These are phyloP conservation scores for Hericium erinaceus DNA, from an alignment of 768 basidiomycete species.

Conservation along the genomic window DNA sequence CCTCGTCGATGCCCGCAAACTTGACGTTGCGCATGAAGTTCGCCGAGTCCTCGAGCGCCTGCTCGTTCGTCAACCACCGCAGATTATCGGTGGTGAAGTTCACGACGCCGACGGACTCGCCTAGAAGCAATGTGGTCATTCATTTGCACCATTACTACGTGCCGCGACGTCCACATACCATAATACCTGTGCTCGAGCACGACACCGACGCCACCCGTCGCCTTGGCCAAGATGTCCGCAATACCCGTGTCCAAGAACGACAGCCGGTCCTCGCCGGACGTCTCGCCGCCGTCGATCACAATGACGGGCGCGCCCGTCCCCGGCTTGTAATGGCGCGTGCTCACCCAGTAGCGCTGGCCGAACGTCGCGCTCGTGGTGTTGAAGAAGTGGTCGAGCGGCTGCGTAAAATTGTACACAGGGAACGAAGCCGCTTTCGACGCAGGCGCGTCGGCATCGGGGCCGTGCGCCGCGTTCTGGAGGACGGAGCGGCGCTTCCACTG, in stretches of 20 bases:
- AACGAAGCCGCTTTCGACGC: constrained; percentile 27
- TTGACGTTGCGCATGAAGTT: constrained; percentile 81
- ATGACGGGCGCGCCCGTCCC: constrained; percentile 74
- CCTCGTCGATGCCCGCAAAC: constrained; percentile 60
- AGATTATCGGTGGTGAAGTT: constrained; percentile 79
- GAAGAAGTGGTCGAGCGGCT: constrained; percentile 80
- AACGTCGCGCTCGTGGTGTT: constrained; percentile 51
- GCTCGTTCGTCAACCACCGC: constrained; percentile 86
- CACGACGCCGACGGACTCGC: constrained; percentile 62
- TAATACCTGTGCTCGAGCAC: constrained; percentile 93
- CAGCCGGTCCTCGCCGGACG: constrained; percentile 61
- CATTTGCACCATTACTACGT: neutral
- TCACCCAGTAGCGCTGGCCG: constrained; percentile 89
- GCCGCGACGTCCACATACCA: constrained; percentile 31
- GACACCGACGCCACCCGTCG: constrained; percentile 81
- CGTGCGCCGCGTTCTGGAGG: constrained; percentile 4
- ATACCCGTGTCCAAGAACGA: constrained; percentile 49
- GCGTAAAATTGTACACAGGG: constrained; percentile 61
- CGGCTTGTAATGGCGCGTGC: constrained; percentile 66
- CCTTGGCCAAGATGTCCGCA: constrained; percentile 73
- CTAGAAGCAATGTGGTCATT: constrained; percentile 25
- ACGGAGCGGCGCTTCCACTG: constrained; percentile 34
- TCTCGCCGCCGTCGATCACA: constrained; percentile 90
- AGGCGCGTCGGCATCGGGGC: neutral
- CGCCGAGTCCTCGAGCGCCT: constrained; percentile 85